Base-by-base conservation (phyloP, 2,329 filamentous ascomycete species). In the Stemphylium beticola region DNA sequence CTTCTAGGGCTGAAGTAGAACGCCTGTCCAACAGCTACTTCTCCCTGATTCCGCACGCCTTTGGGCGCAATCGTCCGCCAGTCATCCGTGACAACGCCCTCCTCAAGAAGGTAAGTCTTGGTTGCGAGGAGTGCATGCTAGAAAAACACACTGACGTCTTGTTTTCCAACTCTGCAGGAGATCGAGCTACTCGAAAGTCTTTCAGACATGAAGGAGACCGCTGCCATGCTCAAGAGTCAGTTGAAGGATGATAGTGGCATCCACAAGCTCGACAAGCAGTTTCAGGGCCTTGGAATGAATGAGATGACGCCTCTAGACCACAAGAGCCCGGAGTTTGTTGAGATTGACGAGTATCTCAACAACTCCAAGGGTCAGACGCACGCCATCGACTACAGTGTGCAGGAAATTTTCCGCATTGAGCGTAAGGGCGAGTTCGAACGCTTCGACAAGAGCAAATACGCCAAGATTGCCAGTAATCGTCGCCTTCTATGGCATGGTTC, bases 401-500 rank as follows among this genome's bases (percentile, higher is more conserved):
- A 89, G 55, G 82, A 91, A 42, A 93, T 96, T 61, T 96, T 96
- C 82, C 87, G 91, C 34, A 89, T 96, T 60, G 86, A 92, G 69
- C 87, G 92, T 1, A 71, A 84, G 14, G 90, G 89, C 37, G 92
- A 96, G 74, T 76, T 79, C 6, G 82, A 86, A 1, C 87, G 90
- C 1, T 93, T 93, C 67, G 75, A 85, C 4, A 76, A 82, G 37
- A 85, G 83, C 38, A 48, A 72, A 7, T 87, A 81, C 55, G 74
- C 83, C 18, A 81, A 78, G 2, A 66, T 82, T 42, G 77, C 81
- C n/a, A 84, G 83, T 42, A 85, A 95, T 69, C 85, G 89, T 20
- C 86, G 90, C 15, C 85, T 96, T 1, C 82, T 96, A 2, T 96
- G 92, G 92, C 92, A 96, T 71, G 92, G 92, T 14, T 93, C 90